Conservation (phyloP, 176 grass and related monocot genomes). For the Rhynchospora tenuis region DNA sequence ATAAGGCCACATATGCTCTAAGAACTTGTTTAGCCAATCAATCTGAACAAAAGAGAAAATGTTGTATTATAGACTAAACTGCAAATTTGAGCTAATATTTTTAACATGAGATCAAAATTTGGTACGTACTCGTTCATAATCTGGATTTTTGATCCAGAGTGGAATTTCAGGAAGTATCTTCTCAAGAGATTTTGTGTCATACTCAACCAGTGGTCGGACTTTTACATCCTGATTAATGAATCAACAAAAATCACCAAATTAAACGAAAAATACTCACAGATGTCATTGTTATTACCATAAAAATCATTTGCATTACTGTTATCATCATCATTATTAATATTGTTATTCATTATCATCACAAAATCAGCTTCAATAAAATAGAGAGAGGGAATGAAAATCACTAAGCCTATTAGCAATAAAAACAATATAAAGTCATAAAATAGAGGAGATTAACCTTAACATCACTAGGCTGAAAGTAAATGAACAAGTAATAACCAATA, state of each 20-base stretch:
- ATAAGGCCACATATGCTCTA: constrained; percentile 92
- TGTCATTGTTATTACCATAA: not conserved
- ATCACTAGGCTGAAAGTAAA: constrained; percentile 70
- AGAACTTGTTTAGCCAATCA: constrained; percentile 93
- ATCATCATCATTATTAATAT: not conserved
- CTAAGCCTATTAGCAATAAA: not conserved
- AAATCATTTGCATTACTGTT: not conserved
- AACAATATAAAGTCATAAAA: not conserved
- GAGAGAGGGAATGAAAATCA: not conserved
- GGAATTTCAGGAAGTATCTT: constrained; percentile 89
- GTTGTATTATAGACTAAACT: not conserved
- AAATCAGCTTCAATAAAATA: not conserved
- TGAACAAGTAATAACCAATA: constrained; percentile 77
- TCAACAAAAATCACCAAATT: not conserved
- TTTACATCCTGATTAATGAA: constrained; percentile 26
- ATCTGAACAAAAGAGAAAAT: constrained; percentile 44
- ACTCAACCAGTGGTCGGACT: constrained; percentile 37
- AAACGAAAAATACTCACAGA: not conserved
- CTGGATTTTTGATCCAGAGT: constrained; percentile 90
- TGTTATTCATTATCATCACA: not conserved
- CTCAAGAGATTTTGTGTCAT: constrained; percentile 79
- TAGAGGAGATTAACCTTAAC: constrained; percentile 51
- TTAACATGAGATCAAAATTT: not conserved
- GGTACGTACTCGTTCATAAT: constrained; percentile 82
- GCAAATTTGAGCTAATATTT: not conserved